These are phyloP conservation scores for Neurospora sp. DNA, from an alignment of 2,329 filamentous ascomycete genomes.

Conservation along the genomic window DNA sequence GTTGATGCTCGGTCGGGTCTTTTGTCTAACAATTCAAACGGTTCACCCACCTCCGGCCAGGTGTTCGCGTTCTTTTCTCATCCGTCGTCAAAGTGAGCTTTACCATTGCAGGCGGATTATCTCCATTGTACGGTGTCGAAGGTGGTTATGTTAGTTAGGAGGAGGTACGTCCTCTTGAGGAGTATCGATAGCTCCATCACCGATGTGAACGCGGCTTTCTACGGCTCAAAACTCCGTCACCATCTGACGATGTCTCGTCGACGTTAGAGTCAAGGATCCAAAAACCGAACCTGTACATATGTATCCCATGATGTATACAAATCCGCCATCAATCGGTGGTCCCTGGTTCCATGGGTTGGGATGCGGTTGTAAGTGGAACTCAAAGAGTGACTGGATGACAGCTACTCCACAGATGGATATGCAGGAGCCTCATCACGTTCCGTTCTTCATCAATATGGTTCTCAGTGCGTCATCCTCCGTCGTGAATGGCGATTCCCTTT, in stretches of 20 bases:
- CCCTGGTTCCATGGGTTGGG: background rate
- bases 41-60: too few relatives aligned
- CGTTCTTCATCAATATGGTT: background rate
- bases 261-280: background rate
- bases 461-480: background rate
- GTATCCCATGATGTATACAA: background rate
- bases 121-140: too few relatives aligned
- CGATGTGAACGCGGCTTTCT: too few relatives aligned
- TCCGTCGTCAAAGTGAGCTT: too few relatives aligned
- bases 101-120: too few relatives aligned
- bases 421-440: background rate
- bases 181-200: too few relatives aligned
- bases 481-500: background rate
- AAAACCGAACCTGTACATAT: background rate
- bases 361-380: background rate
- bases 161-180: background rate
- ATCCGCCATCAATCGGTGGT: background rate
- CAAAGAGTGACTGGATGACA: background rate
- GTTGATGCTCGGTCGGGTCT: too few relatives aligned
- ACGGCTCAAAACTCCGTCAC: background rate
- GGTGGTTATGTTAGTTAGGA: background rate
- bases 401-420: background rate
- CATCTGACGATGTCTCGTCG: background rate
- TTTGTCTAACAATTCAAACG: too few relatives aligned
- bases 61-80: too few relatives aligned